Conservation (phyloP, 1,139 yeast species). For the Hemisphaericaspora xylofermentans region DNA sequence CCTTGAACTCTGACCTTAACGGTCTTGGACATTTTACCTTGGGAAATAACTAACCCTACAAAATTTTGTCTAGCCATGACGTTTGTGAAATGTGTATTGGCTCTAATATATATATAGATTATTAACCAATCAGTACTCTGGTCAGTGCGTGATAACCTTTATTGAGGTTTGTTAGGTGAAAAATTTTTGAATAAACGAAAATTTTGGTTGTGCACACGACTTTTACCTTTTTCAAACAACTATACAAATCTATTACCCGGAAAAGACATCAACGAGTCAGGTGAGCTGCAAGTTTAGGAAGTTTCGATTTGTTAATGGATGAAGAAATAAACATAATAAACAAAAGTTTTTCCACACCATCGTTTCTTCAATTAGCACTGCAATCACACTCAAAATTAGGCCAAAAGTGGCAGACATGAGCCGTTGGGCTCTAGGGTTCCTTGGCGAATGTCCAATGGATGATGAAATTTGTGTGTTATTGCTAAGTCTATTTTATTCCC, state of each 20-base stretch:
- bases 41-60: constrained; percentile 89
- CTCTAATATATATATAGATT: not conserved
- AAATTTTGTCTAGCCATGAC: constrained; percentile 89
- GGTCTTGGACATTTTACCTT: constrained; percentile 94
- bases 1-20: constrained; percentile 88
- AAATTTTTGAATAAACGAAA: not conserved
- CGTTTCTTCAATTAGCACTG: not conserved
- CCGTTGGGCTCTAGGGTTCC: no score
- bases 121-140: not conserved
- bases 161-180: not conserved
- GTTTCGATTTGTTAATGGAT: no score
- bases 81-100: no score
- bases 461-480: no score
- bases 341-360: no score
- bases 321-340: no score
- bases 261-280: no score
- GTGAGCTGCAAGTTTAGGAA: no score
- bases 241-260: constrained; percentile 1
- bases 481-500: no score
- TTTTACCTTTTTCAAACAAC: not conserved
- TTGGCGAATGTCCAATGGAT: no score
- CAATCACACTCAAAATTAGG: no score
- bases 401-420: no score
- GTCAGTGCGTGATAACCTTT: not conserved
- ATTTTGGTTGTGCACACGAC: not conserved